Evolutionary conservation across 176 grass and related monocot genomes (phyloP).

Genomic region (Chrysopogon serrulatus): DNA sequence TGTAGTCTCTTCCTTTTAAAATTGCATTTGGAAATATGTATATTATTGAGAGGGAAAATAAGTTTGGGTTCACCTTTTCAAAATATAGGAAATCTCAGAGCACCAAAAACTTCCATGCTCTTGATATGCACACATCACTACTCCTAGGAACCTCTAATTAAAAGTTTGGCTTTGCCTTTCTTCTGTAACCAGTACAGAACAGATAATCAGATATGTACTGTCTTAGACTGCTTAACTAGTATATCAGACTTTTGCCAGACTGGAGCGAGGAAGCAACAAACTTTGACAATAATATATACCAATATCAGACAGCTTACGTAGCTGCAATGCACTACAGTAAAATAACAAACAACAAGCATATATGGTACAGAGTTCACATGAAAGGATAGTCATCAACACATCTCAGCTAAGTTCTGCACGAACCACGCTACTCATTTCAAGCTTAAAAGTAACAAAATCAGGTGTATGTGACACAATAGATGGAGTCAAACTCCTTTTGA

Average conservation of each 20-base stretch:
- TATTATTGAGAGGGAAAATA: background rate
- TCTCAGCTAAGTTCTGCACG: background rate
- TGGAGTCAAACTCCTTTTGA: background rate
- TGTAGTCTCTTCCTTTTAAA: too few relatives aligned
- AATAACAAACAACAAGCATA: background rate
- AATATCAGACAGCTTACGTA: background rate
- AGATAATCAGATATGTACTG: background rate
- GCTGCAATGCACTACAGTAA: background rate
- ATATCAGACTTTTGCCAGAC: background rate
- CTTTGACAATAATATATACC: background rate
- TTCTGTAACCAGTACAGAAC: background rate
- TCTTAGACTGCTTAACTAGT: background rate
- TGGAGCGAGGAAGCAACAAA: background rate
- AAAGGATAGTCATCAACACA: background rate
- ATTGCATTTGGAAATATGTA: too few relatives aligned
- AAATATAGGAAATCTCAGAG: background rate
- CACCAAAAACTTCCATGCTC: background rate
- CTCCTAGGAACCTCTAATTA: background rate
- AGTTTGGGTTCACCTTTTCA: background rate
- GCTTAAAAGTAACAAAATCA: background rate
- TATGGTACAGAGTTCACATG: background rate
- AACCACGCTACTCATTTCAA: background rate
- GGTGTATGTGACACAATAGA: background rate
- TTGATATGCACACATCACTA: background rate
- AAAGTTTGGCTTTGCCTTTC: background rate